Evolutionary conservation across 1,139 yeast genomes (phyloP), one percentile per base, ranked within the genome.

Genomic region (Scheffersomyces titani): DNA sequence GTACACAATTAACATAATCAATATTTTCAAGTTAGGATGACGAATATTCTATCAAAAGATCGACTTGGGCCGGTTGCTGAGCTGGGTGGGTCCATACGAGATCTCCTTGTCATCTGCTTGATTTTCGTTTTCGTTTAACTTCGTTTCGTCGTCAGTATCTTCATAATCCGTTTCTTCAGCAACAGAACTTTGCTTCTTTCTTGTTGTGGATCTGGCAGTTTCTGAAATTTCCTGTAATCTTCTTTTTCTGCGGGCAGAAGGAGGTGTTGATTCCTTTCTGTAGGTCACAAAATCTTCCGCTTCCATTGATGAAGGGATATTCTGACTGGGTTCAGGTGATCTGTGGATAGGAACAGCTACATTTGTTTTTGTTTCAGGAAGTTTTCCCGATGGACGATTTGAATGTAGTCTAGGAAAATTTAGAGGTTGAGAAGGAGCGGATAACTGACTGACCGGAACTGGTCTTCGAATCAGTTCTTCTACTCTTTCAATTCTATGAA

Each of bases 11-110:
- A 19, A 44, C 20, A 40, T 44, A 21, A 20, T 57, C 52, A 64
- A 53, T 68, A 74, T n/a, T n/a, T n/a, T n/a, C n/a, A n/a, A n/a
- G n/a, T n/a, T n/a, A n/a, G n/a, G n/a, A n/a, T n/a, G n/a, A n/a
- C 6, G 24, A 22, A 6, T 22, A 22, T 6, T 19, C n/a, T 46
- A 19, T 22, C 16, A 46, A 61, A 77, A 76, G 3, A 77, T 75
- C 0, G 81, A 77, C 52, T 71, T 76, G 7, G 78, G 76, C 52
- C 67, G 70, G 22, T 65, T 65, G 40, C 58, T 64, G 11, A 64
- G 57, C 59, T 77, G 82, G 0, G 82, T 77, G 1, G 81, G 80
- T 1, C 80, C 81, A 54, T 71, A 67, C 40, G 63, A 65, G 45
- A 59, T 51, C 47, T 57, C 60, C 11, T 40, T 61, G 18, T 50